These are phyloP conservation scores for Hericium coralloides DNA, from an alignment of 768 basidiomycete species.

Conservation along the genomic window DNA sequence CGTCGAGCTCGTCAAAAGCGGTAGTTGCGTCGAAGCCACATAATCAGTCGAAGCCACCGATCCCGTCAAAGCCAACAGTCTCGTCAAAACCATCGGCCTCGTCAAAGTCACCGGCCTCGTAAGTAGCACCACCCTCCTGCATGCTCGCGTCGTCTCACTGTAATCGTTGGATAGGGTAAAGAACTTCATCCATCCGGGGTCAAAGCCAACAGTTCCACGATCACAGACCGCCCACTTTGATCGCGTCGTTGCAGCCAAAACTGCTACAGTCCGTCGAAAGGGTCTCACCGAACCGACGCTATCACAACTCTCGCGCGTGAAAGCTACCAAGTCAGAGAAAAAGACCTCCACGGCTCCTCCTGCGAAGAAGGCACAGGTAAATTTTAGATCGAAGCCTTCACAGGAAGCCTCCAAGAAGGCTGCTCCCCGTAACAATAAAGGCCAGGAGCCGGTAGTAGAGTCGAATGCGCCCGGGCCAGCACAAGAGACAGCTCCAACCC, in stretches of 20 bases:
- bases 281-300: conserved; percentile 14
- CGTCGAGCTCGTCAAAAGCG: background rate
- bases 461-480: background rate
- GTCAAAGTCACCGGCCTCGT: no score
- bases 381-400: background rate
- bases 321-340: conserved; percentile 9
- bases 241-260: background rate
- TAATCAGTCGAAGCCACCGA: background rate
- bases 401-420: background rate
- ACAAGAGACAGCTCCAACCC: conserved; percentile 1
- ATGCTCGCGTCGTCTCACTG: background rate
- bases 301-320: conserved; percentile 14
- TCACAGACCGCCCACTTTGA: background rate
- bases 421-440: background rate
- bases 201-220: background rate
- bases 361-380: background rate
- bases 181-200: background rate
- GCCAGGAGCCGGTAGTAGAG: background rate
- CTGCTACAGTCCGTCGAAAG: conserved; percentile 4
- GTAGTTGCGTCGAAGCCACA: background rate
- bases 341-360: background rate
- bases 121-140: background rate
- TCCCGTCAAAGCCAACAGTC: background rate
- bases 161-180: background rate
- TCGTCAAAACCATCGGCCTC: no score